Evolutionary conservation across 129 eudicot species (phyloP).

Genomic region (Deinandra increscens): DNA sequence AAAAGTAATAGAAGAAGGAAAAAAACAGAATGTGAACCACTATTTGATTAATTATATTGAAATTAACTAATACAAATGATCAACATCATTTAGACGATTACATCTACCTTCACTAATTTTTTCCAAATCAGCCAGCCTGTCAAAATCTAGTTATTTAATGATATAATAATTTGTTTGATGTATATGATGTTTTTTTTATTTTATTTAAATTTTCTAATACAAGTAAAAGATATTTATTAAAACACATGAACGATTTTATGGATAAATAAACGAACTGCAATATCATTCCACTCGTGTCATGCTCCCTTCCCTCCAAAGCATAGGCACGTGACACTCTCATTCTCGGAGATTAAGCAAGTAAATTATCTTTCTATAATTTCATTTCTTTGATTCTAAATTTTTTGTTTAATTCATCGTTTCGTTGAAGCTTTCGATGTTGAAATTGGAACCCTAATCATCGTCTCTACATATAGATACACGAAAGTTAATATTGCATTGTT

Average conservation of each 20-base stretch:
- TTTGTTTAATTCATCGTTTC: not conserved
- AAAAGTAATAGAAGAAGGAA: too few species aligned
- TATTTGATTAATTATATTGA: too few species aligned
- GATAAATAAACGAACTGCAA: too few species aligned
- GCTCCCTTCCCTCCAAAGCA: slow-evolving; percentile 10
- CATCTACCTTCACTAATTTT: too few species aligned
- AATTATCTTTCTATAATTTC: not conserved
- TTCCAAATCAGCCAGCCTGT: too few species aligned
- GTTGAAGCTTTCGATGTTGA: not conserved
- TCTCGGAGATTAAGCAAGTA: slow-evolving; percentile 1
- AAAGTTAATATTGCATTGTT: not conserved
- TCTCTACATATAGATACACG: not conserved
- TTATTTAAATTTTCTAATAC: too few species aligned
- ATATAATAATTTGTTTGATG: not conserved
- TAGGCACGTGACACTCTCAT: slow-evolving; percentile 3
- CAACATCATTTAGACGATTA: too few species aligned
- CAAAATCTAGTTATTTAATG: too few species aligned
- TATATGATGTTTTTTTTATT: not conserved
- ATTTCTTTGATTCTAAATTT: not conserved
- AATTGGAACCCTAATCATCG: slow-evolving; percentile 1
- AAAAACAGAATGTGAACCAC: too few species aligned
- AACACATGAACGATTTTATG: too few species aligned
- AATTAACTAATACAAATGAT: too few species aligned
- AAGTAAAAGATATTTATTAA: too few species aligned
- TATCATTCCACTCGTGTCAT: not conserved